A percentile compares a stretch with the other conserved stretches of the same genome.
These are phyloP conservation scores for Protomyces inouyei DNA, from an alignment of 1,139 yeast species.

Conservation along the genomic window DNA sequence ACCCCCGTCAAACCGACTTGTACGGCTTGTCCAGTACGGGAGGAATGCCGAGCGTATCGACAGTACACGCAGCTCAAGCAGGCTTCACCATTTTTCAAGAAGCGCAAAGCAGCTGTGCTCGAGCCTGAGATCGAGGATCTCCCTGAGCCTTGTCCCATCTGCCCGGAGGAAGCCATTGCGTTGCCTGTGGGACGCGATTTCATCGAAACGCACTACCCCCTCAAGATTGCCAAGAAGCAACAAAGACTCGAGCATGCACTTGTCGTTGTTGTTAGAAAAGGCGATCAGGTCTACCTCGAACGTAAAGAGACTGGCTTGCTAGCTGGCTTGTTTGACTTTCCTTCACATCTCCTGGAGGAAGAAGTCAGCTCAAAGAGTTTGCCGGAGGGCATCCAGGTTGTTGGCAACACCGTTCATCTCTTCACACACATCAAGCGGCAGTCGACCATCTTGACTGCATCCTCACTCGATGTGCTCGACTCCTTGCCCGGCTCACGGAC, in stretches of 20 bases:
- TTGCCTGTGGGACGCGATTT: slow-evolving; percentile 10
- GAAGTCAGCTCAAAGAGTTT: not conserved
- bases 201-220: slow-evolving; percentile 24
- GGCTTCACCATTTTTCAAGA: slow-evolving; percentile 4
- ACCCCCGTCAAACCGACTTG: slow-evolving; percentile 26
- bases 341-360: slow-evolving; percentile 13
- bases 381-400: not conserved
- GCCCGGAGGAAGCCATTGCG: slow-evolving; percentile 4
- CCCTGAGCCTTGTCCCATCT: slow-evolving; percentile 4
- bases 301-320: slow-evolving; percentile 28
- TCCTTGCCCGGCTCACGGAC: not conserved
- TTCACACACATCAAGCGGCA: slow-evolving; percentile 27
- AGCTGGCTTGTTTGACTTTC: slow-evolving; percentile 30
- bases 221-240: slow-evolving; percentile 21
- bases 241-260: slow-evolving; percentile 21
- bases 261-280: slow-evolving; percentile 8
- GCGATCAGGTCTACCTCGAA: slow-evolving; percentile 15
- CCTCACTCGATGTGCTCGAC: not conserved
- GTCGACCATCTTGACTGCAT: slow-evolving; percentile 6
- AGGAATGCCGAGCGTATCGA: slow-evolving; percentile 19
- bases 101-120: not conserved
- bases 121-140: slow-evolving; percentile 3
- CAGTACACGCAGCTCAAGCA: slow-evolving; percentile 6
- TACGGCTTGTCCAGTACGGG: slow-evolving; percentile 17
- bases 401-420: slow-evolving; percentile 19